Conservation (phyloP, 2,329 filamentous ascomycete species). For the Hyphodiscus sp. region DNA sequence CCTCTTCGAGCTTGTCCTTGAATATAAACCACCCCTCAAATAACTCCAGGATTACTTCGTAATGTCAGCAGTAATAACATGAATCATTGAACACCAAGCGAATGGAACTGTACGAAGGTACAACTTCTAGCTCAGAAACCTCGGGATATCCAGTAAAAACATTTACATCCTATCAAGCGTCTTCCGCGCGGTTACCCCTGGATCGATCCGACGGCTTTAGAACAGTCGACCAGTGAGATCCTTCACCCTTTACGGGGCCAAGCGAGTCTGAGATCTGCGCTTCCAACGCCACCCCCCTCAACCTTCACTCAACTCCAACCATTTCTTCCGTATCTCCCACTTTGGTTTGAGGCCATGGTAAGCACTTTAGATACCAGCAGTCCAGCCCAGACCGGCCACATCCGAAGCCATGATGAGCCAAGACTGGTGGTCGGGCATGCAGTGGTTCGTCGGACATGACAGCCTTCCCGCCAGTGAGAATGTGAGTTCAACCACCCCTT, state of each 20-base stretch:
- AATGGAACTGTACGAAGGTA: no score
- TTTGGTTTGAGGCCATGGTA: background rate
- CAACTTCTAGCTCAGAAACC: background rate
- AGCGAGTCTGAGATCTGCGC: conserved; percentile 2
- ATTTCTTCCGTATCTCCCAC: conserved; percentile 5
- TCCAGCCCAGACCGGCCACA: background rate
- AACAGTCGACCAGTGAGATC: conserved; percentile 11
- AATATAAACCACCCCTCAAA: background rate
- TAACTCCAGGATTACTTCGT: background rate
- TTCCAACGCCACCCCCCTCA: conserved; percentile 7
- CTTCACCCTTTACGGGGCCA: background rate
- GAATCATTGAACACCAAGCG: background rate
- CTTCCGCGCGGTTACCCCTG: background rate
- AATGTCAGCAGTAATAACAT: background rate
- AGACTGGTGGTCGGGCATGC: background rate
- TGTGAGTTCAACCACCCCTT: background rate
- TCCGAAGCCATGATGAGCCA: background rate
- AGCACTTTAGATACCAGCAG: background rate
- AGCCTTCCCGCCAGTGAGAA: background rate
- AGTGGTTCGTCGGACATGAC: background rate
- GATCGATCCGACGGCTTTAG: conserved; percentile 7
- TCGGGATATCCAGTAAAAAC: background rate
- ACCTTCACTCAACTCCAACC: conserved; percentile 10
- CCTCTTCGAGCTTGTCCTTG: background rate
- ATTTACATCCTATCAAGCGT: background rate